Base-by-base conservation (phyloP, 2,329 filamentous ascomycete genomes). In the Diaporthe eres region DNA sequence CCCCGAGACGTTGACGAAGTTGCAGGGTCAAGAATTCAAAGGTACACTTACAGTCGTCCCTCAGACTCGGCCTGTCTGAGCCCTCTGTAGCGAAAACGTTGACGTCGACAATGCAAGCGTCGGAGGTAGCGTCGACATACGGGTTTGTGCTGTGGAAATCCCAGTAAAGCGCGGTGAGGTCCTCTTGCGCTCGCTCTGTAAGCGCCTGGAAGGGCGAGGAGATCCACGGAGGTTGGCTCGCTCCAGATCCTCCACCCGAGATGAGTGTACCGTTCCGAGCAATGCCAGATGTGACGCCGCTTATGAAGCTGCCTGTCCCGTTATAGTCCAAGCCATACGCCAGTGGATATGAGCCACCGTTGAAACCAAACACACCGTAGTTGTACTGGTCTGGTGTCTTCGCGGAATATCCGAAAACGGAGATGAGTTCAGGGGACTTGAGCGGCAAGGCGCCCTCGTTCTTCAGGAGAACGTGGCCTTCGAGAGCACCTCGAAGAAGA, bases 51-150 rank as follows among this genome's bases (percentile, higher is more conserved):
- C 49, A 90, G 77, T 93, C 92, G 81, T 96, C 94, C 47, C 88
- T 87, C 65, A 95, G 85, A 8, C 87, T 88, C 1, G 90, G 85
- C 72, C 91, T 87, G 77, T 94, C 88, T 78, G 88, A 93, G 2
- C 92, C 93, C 83, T 97, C 95, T 0, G 93, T 92, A 0, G 93
- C 90, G 82, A 93, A 94, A 4, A 87, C 88, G 80, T 93, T 93
- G 78, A 90, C 89, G 78, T 93, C 89, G 0, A 93, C 90, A 3
- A 93, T 84, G 77, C 94, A 97, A 7, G 94, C 87, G 80, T 96
- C 89, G 1, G 88, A 86, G 1, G 74, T 81, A 3, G 84, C 79
- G 60, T 87, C 84, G 3, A 91, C 87, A 10, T 83, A 79, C 0
- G 90, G 89, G 3, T 86, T 82, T 0, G 81, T 80, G 2, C 83